Evolutionary conservation across 495 filamentous ascomycete genomes (phyloP), one percentile per base, ranked within the genome.

Genomic region (Tetracladium setigerum): DNA sequence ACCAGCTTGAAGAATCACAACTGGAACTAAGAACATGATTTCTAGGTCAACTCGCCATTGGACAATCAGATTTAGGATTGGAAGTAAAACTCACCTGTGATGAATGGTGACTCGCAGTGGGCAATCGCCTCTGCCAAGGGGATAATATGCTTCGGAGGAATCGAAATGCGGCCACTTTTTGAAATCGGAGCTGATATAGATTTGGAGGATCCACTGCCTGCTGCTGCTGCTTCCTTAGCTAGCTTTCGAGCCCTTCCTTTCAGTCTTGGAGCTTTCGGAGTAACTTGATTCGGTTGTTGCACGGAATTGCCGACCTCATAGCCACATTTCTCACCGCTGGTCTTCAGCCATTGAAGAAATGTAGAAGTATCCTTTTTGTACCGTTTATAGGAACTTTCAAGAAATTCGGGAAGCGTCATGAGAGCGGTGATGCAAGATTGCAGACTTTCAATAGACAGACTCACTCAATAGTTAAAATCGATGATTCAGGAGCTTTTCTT

Each of bases 401-500:
- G 24, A 33, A 47, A 47, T 2, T 18, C 45, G 15, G 35, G 45
- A 6, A 47, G 36, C 61, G 44, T 62, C 56, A 34, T 60, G 47
- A 10, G n/a, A n/a, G n/a, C n/a, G n/a, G n/a, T n/a, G n/a, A n/a
- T n/a, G n/a, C n/a, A n/a, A n/a, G n/a, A n/a, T n/a, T n/a, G n/a
- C n/a, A n/a, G n/a, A n/a, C n/a, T n/a, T n/a, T n/a, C n/a, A n/a
- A n/a, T n/a, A n/a, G n/a, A n/a, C n/a, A n/a, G n/a, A n/a, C n/a
- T n/a, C n/a, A n/a, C n/a, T n/a, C n/a, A n/a, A n/a, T n/a, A n/a
- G n/a, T n/a, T n/a, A n/a, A n/a, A n/a, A n/a, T n/a, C n/a, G n/a
- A n/a, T n/a, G n/a, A n/a, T n/a, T n/a, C n/a, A n/a, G n/a, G n/a
- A n/a, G n/a, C n/a, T n/a, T n/a, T n/a, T n/a, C n/a, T n/a, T n/a